These are phyloP conservation scores for Pythium sukuiense DNA, from an alignment of 352 stramenopile genomes.

Conservation along the genomic window DNA sequence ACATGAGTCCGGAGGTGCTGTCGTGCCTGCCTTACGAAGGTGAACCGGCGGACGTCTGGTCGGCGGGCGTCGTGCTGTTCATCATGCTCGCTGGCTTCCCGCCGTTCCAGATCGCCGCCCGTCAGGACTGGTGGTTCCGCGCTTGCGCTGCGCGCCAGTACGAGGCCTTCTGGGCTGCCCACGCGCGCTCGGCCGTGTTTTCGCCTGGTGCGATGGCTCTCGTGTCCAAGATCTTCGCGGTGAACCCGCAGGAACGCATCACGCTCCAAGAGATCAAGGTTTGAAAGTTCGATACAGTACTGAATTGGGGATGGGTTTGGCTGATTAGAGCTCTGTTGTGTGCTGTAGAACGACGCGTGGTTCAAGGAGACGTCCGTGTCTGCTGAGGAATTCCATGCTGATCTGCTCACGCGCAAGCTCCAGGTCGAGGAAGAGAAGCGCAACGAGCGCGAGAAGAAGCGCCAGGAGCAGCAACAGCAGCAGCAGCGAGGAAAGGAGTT, in stretches of 20 bases:
- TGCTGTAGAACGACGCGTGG: slow-evolving; percentile 53
- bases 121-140: slow-evolving; percentile 91
- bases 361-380: slow-evolving; percentile 50
- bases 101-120: slow-evolving; percentile 88
- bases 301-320: no score
- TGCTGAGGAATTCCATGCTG: slow-evolving; percentile 42
- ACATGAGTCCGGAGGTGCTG: slow-evolving; percentile 93
- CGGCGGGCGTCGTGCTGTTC: slow-evolving; percentile 91
- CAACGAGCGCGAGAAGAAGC: slow-evolving; percentile 63
- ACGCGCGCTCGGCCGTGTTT: slow-evolving; percentile 70
- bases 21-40: slow-evolving; percentile 83
- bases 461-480: slow-evolving; percentile 46
- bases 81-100: slow-evolving; percentile 93
- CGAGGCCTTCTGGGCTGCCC: slow-evolving; percentile 78
- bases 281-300: no score
- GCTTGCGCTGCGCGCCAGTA: slow-evolving; percentile 70
- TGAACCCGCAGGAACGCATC: slow-evolving; percentile 71
- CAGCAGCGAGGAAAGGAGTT: slow-evolving; percentile 40
- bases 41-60: slow-evolving; percentile 90
- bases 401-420: slow-evolving; percentile 60
- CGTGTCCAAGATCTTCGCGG: slow-evolving; percentile 69
- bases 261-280: slow-evolving; percentile 80
- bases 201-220: slow-evolving; percentile 71
- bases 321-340: no score
- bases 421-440: slow-evolving; percentile 73